Base-by-base conservation (phyloP, 2,329 filamentous ascomycete species). In the Byssothecium circinans region DNA sequence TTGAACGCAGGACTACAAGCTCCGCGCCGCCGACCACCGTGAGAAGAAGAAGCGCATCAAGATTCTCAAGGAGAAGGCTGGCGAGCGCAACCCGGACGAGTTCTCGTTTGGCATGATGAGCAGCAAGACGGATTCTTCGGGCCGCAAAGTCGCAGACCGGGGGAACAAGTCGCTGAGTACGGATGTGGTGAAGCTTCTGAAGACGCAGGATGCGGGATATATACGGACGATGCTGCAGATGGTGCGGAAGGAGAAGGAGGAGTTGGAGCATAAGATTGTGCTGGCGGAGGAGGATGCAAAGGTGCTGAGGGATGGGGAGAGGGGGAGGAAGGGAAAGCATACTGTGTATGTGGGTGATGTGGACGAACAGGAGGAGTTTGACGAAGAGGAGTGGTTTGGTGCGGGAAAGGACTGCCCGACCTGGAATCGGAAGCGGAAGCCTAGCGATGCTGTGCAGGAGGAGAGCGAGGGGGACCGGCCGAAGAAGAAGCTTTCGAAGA, bases 91-190 rank as follows among this genome's bases (percentile, higher is more conserved):
- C 56, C 82, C 83, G 14, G 83, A 86, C 76, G 83, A 86, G 60
- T 86, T 86, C 63, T 78, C 79, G 36, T 86, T 84, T 68, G 81
- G 58, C 41, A 86, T 86, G 83, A 77, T 85, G 71, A 79, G 74
- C 49, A 72, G 71, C 20, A 68, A 68, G 39, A 77, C 75, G 18
- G 71, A 81, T 57, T 74, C 73, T 23, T 72, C 73, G 25, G 75
- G 73, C 10, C 60, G 56, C 12, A 68, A 66, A 22, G 59, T 70
- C 47, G 74, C 59, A 38, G 73, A 77, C 51, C 69, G 78, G 23
- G 74, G 80, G 47, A 74, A 75, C 54, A 66, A 71, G 62, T 62
- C 65, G 33, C 63, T 83, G 43, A 77, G 74, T 50, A 70, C 77
- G 50, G 82, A 84, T 52, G 80, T 82, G 32, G 81, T 85, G 36